Evolutionary conservation across 768 basidiomycete species (phyloP).

Genomic region (Hericium rajendrae): DNA sequence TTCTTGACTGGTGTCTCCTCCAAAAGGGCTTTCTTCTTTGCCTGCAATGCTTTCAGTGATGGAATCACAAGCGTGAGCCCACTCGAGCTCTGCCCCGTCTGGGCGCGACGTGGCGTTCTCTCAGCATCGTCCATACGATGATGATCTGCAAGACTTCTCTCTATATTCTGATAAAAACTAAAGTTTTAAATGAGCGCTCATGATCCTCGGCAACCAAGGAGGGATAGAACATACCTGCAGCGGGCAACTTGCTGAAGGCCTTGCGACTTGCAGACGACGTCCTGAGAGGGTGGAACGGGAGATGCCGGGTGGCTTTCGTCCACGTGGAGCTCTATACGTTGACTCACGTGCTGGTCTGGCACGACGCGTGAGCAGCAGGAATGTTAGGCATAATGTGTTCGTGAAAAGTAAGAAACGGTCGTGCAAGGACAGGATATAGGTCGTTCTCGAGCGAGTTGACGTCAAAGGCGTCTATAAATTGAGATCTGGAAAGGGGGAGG

Average conservation of each 20-base stretch:
- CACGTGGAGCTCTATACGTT: not conserved
- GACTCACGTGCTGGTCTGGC: not conserved
- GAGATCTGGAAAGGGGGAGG: not conserved
- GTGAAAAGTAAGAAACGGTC: not conserved
- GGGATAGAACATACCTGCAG: not conserved
- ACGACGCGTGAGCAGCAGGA: too few species aligned
- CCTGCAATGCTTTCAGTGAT: slow-evolving; percentile 53
- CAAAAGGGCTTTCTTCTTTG: slow-evolving; percentile 26
- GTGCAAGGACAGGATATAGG: slow-evolving; percentile 4
- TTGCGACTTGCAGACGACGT: too few species aligned
- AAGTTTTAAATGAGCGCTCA: too few species aligned
- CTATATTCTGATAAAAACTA: too few species aligned
- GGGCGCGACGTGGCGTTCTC: not conserved
- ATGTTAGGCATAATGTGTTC: slow-evolving; percentile 7
- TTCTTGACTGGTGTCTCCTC: slow-evolving; percentile 22
- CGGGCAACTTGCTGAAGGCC: not conserved
- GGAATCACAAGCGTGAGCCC: slow-evolving; percentile 61
- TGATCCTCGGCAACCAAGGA: too few species aligned
- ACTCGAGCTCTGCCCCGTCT: slow-evolving; percentile 19
- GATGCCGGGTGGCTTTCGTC: not conserved
- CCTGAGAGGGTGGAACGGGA: not conserved
- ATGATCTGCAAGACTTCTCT: too few species aligned
- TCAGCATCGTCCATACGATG: slow-evolving; percentile 1
- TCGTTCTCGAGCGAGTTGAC: not conserved
- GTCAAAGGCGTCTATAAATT: not conserved